Conservation (phyloP, 441 rosid genomes). For the Corymbia calophylla region DNA sequence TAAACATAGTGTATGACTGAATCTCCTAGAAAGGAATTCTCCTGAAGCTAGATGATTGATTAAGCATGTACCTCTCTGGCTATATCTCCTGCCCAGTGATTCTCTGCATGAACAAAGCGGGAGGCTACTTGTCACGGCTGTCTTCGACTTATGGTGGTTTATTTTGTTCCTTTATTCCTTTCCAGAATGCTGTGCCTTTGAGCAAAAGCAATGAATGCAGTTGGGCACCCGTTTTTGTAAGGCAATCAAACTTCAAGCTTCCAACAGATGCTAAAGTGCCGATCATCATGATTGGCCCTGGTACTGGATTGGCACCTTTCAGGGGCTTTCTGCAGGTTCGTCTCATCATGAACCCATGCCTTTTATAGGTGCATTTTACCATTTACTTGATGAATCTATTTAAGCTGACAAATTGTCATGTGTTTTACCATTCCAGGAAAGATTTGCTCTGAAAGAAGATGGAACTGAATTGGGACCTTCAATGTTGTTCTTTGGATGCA, state of each 20-base stretch:
- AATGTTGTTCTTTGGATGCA: conserved; percentile 58
- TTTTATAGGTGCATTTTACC: neutral
- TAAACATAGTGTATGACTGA: neutral
- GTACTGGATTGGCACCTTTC: conserved; percentile 72
- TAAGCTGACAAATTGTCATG: neutral
- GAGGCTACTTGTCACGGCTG: neutral
- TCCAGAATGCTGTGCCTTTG: conserved; percentile 61
- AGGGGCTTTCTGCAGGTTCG: conserved; percentile 63
- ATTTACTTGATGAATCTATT: neutral
- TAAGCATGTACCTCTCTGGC: neutral
- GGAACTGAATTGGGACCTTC: conserved; percentile 49
- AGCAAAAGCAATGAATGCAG: conserved; percentile 51
- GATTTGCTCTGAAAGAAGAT: conserved; percentile 45
- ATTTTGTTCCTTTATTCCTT: neutral
- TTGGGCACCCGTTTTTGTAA: conserved; percentile 50
- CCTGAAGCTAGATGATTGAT: neutral
- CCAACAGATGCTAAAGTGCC: conserved; percentile 48
- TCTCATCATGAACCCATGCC: neutral
- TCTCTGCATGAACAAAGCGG: neutral
- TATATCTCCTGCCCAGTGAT: neutral
- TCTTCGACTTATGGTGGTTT: neutral
- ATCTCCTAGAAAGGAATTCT: neutral
- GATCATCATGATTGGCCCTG: conserved; percentile 62
- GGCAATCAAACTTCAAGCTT: conserved; percentile 56
- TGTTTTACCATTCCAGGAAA: conserved; percentile 37